Evolutionary conservation across 2,329 filamentous ascomycete genomes (phyloP), one percentile per base, ranked within the genome.

Genomic region (Paramyrothecium sp.): DNA sequence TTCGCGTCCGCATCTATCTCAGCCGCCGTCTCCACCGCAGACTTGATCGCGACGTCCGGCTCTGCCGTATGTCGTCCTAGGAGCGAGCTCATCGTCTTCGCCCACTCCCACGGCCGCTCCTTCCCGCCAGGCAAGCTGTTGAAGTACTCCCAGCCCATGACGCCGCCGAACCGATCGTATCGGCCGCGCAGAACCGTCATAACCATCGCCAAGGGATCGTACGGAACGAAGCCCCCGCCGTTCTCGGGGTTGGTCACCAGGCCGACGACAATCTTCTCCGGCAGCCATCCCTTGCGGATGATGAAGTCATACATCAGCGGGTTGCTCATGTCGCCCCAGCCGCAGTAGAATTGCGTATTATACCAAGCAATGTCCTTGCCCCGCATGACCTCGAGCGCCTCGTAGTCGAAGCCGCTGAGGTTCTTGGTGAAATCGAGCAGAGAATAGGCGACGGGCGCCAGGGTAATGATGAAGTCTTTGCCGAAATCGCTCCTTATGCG

Each of bases 81-180:
- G 56, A 76, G 68, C 47, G 60, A 70, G 0, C 86, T 86, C 79
- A 95, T 88, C 56, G 81, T 80, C 51, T 80, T 81, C 0, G 90
- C 90, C 92, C 92, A 97, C 63, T 90, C 80, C 89, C 89, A 94
- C 0, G 91, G 90, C 56, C 80, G 75, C 13, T 78, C 76, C 2
- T 69, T 69, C 22, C 84, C 87, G 1, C 87, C 88, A 0, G 90
- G 89, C 57, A 87, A 71, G 56, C 88, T 85, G 76, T 96, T 96
- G 76, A 94, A 97, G 71, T 95, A 97, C 75, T 97, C 93, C 93
- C 93, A 97, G 2, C 92, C 92, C 87, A 95, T 95, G 7, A 97
- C 87, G 1, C 93, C 93, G 1, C 92, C 93, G 70, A 97, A 95
- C 1, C 77, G 76, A 1, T 84, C 83, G 65, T 90, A 90, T 54